Evolutionary conservation across 768 basidiomycete species (phyloP), one percentile per base, ranked within the genome.

Genomic region (Pisolithus microcarpus): DNA sequence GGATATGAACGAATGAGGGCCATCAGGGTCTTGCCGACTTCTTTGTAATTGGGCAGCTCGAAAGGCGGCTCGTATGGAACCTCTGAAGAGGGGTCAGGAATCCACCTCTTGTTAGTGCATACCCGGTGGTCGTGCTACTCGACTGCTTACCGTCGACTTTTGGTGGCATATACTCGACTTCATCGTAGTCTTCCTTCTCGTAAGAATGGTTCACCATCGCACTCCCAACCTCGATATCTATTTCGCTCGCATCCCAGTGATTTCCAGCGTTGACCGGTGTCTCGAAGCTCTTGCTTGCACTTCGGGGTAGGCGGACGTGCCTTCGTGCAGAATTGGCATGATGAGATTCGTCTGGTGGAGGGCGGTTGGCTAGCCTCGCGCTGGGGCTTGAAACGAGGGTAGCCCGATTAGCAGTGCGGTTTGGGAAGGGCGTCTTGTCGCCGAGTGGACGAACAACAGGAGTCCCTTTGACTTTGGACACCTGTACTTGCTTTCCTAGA

Each of bases 361-460:
- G 43, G 49, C 72, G 58, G 62, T 71, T 66, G 67, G 75, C 51
- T 34, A 67, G 52, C 58, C 72, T 70, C 21, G 55, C 51, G 9
- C 57, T 59, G 69, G 72, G 21, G 67, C 73, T 48, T 70, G 69
- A 53, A 62, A 21, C 7, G 21, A 69, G 15, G 13, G 24, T 21
- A 24, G 10, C 42, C 26, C 56, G 56, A 53, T 51, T 57, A 43
- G 56, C 49, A 30, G 67, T 67, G 36, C 85, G 81, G 61, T 88
- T 89, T 3, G 81, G 79, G 57, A 83, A 82, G 1, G 87, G 87
- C 1, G 87, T 90, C 66, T 85, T 88, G 69, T 90, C 87, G 23
- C 73, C 74, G 7, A 90, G 71, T 1, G 84, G 82, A 11, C 80
- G 77, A 65, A 58, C 31, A 50, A 59, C 55, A 18, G 56, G 53